These are phyloP conservation scores for Elongisporangium senticosum DNA, from an alignment of 352 stramenopile genomes.

Conservation along the genomic window DNA sequence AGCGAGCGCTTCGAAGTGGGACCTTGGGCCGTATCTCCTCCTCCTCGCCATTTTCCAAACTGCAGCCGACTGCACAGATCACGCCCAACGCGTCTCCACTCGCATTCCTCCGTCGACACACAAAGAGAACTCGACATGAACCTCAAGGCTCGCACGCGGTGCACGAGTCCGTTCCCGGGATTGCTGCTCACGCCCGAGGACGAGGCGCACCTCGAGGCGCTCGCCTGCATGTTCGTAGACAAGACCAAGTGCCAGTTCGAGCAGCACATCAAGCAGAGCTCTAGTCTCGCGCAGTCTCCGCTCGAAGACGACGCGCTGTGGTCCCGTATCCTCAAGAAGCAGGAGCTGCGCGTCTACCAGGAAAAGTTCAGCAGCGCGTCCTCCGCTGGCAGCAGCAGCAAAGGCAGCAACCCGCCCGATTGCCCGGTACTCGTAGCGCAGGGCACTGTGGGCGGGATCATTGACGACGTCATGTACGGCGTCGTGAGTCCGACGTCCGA, in stretches of 20 bases:
- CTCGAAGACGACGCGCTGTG: not conserved
- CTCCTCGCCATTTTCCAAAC: not conserved
- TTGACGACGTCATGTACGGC: conserved; percentile 34
- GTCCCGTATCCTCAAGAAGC: not conserved
- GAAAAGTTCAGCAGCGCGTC: not conserved
- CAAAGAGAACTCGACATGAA: not conserved
- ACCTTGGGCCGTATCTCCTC: not conserved
- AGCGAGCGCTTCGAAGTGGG: not conserved
- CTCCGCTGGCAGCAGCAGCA: not conserved
- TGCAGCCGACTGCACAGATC: not conserved
- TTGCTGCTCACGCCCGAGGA: conserved; percentile 18
- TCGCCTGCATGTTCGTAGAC: conserved; percentile 21
- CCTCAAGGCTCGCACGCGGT: conserved; percentile 14
- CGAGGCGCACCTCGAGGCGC: conserved; percentile 13
- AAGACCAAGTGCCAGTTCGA: conserved; percentile 32
- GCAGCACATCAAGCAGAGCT: conserved; percentile 1
- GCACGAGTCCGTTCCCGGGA: conserved; percentile 29
- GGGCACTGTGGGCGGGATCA: conserved; percentile 38
- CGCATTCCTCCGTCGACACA: not conserved
- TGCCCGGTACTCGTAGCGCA: conserved; percentile 33
- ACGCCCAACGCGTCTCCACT: not conserved
- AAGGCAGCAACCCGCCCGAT: not conserved
- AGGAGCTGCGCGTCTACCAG: not conserved
- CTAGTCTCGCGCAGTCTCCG: not conserved
- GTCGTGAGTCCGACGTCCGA: conserved; percentile 20